These are phyloP conservation scores for Picea sitchensis DNA, from an alignment of 75 land plant species.

Conservation along the genomic window DNA sequence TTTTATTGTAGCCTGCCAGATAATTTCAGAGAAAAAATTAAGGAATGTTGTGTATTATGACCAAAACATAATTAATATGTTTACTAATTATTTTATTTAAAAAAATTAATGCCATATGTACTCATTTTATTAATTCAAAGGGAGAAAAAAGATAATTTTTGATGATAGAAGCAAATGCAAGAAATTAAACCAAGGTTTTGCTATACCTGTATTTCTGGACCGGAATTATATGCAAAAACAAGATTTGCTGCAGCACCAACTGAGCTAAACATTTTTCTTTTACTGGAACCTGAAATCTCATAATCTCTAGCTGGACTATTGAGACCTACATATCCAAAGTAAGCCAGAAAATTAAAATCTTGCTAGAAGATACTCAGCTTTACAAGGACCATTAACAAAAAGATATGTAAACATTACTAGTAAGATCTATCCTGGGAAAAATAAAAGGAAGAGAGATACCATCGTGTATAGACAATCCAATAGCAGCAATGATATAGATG, in stretches of 20 bases:
- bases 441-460: neutral
- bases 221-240: neutral
- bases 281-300: conserved; percentile 30
- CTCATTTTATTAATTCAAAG: neutral
- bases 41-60: too few species aligned
- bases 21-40: too few species aligned
- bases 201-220: neutral
- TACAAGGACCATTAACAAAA: neutral
- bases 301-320: conserved; percentile 13
- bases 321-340: neutral
- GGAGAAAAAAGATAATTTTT: neutral
- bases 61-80: too few species aligned
- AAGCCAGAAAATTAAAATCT: neutral
- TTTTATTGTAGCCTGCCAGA: conserved; percentile 57
- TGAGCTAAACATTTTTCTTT: conserved; percentile 38
- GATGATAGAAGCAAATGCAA: too few species aligned
- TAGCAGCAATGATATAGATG: neutral
- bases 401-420: neutral
- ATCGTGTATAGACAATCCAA: neutral
- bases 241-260: too few species aligned
- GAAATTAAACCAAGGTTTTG: too few species aligned
- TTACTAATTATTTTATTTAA: neutral
- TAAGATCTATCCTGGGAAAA: neutral
- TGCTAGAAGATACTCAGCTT: neutral
- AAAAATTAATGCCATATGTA: neutral